Evolutionary conservation across 163 green algal genomes (phyloP), one percentile per base, ranked within the genome.

Genomic region (Volvox carteri): DNA sequence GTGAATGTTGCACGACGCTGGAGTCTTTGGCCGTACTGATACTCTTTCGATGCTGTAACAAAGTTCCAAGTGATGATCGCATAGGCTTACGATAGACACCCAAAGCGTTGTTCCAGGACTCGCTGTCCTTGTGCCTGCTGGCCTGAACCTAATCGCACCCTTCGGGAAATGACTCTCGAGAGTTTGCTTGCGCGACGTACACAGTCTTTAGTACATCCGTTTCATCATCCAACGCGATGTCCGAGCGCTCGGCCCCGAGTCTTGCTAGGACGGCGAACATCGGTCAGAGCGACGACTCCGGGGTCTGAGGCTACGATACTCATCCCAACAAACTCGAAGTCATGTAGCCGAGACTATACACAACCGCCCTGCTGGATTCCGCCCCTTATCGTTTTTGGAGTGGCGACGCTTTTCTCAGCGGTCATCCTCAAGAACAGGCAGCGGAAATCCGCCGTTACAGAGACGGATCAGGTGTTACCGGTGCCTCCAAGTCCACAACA

Each of bases 281-380:
- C 41, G 44, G 73, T 80, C 73, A 42, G 42, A 44, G 42, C 73
- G 73, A 65, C 30, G 44, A 41, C 73, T 1, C 44, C 42, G 25
- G 33, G 62, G 73, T 65, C 73, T 39, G 75, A 84, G 44, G 50
- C 42, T 4, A 77, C 42, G 62, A 33, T 68, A 23, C 62, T 87
- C 18, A 50, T 87, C 42, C 58, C 44, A 1, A 70, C 30, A 0
- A 37, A 37, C 21, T 33, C 39, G 9, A 67, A 39, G 21, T 23
- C 16, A 19, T 80, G 65, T 30, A 65, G 30, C 33, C 81, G 81
- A 8, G 83, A 88, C 12, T 74, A 74, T 8, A 88, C 67, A 21
- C 83, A 88, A 50, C 83, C 84, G 14, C 84, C 84, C 0, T 89
- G 84, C 72, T 89, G 84, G 84, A 89, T 89, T 44, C 84, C 84